These are phyloP conservation scores for Jackrogersella multiformis DNA, from an alignment of 495 filamentous ascomycete genomes.

Conservation along the genomic window DNA sequence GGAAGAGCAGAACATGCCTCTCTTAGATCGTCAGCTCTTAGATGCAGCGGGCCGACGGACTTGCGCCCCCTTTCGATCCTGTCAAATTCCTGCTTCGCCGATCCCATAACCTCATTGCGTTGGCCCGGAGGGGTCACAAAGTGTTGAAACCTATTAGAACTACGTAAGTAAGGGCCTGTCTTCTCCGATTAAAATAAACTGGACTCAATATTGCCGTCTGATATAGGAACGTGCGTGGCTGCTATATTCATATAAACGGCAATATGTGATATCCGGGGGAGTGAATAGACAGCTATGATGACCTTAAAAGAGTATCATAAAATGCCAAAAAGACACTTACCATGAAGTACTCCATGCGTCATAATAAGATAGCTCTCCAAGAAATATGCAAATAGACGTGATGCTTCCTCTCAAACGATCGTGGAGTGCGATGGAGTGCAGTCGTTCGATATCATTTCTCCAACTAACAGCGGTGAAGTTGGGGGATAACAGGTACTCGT, in stretches of 20 bases:
- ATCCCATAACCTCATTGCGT: constrained; percentile 48
- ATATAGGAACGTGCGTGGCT: constrained; percentile 7
- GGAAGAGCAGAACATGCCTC: constrained; percentile 54
- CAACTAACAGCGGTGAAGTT: constrained; percentile 56
- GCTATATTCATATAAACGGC: constrained; percentile 8
- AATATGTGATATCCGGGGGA: constrained; percentile 8
- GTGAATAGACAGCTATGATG: neutral
- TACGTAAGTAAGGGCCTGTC: constrained; percentile 22
- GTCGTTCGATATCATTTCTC: constrained; percentile 56
- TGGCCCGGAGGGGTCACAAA: constrained; percentile 53
- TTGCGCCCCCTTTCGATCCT: constrained; percentile 50
- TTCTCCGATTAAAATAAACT: neutral
- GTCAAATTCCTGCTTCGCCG: constrained; percentile 51
- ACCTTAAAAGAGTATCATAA: neutral
- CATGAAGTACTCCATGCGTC: constrained; percentile 52
- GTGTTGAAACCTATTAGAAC: constrained; percentile 49
- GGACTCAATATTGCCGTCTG: constrained; percentile 15
- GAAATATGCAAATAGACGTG: constrained; percentile 56
- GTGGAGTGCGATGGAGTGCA: constrained; percentile 55
- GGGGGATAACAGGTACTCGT: constrained; percentile 53
- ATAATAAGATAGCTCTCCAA: constrained; percentile 55
- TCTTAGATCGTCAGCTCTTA: constrained; percentile 50
- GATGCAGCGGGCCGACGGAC: constrained; percentile 50
- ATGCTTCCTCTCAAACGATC: constrained; percentile 54
- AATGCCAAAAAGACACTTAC: constrained; percentile 30